A percentile compares a stretch with the other conserved stretches of the same genome.
Evolutionary conservation across 352 stramenopile species (phyloP).

Genomic region (Phytophthora multivora): DNA sequence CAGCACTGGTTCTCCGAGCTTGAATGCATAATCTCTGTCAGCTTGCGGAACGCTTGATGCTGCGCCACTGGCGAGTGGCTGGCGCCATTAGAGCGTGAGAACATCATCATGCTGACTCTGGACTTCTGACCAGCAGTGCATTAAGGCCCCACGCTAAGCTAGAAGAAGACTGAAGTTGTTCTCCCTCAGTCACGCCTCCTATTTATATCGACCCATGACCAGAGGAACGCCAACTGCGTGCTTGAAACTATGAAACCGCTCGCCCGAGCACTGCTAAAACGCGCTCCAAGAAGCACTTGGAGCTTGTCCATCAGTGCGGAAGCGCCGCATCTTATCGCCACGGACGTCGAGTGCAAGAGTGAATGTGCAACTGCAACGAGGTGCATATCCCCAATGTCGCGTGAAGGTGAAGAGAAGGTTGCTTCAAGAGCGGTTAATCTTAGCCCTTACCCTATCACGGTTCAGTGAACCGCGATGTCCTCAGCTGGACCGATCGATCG

Average conservation of each 20-base stretch:
- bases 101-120: slow-evolving; percentile 45
- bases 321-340: background rate
- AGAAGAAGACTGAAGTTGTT: slow-evolving; percentile 9
- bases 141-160: background rate
- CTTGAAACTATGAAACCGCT: slow-evolving; percentile 34
- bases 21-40: slow-evolving; percentile 68
- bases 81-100: slow-evolving; percentile 30
- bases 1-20: slow-evolving; percentile 71
- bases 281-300: background rate
- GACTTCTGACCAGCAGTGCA: background rate
- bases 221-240: background rate
- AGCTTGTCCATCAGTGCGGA: too few species aligned
- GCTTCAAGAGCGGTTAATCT: slow-evolving; percentile 8
- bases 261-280: background rate
- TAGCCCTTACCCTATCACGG: slow-evolving; percentile 27
- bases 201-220: slow-evolving; percentile 25
- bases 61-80: slow-evolving; percentile 34
- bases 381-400: slow-evolving; percentile 2
- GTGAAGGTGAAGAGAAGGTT: slow-evolving; percentile 43
- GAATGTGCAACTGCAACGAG: slow-evolving; percentile 18
- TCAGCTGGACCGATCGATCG: slow-evolving; percentile 33
- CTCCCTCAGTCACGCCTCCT: slow-evolving; percentile 4
- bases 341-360: background rate
- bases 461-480: slow-evolving; percentile 33
- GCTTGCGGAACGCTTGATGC: slow-evolving; percentile 52